Evolutionary conservation across 192 early-diverging fungal species (phyloP).

Genomic region (Chytriomyces sp.): DNA sequence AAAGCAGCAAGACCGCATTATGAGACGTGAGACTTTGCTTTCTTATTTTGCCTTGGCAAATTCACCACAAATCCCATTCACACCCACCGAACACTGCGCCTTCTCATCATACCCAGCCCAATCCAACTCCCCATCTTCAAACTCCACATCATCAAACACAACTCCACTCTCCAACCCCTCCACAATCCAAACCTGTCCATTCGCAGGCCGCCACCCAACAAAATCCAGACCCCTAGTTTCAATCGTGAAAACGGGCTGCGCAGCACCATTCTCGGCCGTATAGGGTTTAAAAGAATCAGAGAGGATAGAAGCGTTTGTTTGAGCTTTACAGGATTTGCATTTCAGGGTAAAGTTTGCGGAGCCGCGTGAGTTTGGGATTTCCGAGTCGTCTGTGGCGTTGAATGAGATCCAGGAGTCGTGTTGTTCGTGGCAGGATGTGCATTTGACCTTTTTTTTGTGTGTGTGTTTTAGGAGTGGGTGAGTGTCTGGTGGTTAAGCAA

Average conservation of each 20-base stretch:
- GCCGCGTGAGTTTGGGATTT: slow-evolving; percentile 75
- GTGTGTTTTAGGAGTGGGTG: not conserved
- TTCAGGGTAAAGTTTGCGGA: slow-evolving; percentile 86
- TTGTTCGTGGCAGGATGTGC: slow-evolving; percentile 80
- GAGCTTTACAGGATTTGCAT: slow-evolving; percentile 49
- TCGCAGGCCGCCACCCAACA: slow-evolving; percentile 73
- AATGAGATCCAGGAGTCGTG: slow-evolving; percentile 71
- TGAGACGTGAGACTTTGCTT: no score
- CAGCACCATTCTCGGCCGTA: slow-evolving; percentile 62
- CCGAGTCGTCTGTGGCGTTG: slow-evolving; percentile 63
- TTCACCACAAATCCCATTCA: slow-evolving; percentile 62
- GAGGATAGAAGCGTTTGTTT: slow-evolving; percentile 37
- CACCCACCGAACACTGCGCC: slow-evolving; percentile 67
- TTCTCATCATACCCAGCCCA: slow-evolving; percentile 95
- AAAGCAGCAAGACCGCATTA: no score
- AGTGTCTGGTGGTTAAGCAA: not conserved
- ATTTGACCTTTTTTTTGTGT: slow-evolving; percentile 59
- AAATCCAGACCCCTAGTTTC: slow-evolving; percentile 88
- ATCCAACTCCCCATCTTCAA: slow-evolving; percentile 68
- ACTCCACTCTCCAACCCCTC: slow-evolving; percentile 73
- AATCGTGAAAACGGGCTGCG: slow-evolving; percentile 66
- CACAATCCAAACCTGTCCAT: slow-evolving; percentile 63
- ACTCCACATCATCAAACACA: slow-evolving; percentile 78
- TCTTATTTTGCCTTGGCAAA: slow-evolving; percentile 52
- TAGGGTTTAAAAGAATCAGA: slow-evolving; percentile 56